phyloP scores from a whole-genome alignment of 306 rosid species.

The Gleditsia sinensis region DNA sequence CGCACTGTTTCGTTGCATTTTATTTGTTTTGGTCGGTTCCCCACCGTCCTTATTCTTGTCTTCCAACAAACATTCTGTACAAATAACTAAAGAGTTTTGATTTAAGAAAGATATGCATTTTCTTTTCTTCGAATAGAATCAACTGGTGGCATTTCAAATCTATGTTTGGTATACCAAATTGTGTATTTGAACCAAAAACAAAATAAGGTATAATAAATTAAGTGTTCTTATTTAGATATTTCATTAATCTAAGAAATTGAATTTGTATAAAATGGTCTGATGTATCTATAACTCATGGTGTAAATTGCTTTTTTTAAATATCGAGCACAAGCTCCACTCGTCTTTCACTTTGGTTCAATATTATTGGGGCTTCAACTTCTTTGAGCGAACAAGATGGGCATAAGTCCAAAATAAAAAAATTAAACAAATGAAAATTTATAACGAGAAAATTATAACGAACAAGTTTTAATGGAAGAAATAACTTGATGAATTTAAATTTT shows the following conservation, averaged over 20 bases:
- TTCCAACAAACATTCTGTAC: neutral
- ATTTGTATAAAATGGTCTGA: neutral
- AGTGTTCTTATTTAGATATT: neutral
- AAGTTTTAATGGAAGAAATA: too few species aligned
- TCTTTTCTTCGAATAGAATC: neutral
- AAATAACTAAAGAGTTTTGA: neutral
- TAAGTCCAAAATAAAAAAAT: too few species aligned
- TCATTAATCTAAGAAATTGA: neutral
- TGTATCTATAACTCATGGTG: too few species aligned
- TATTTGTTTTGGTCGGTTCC: neutral
- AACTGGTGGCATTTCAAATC: neutral
- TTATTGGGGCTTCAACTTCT: too few species aligned
- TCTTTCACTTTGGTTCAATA: too few species aligned
- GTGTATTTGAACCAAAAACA: neutral
- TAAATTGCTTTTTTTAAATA: neutral
- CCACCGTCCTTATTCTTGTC: neutral
- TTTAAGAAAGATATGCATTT: neutral
- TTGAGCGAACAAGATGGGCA: too few species aligned
- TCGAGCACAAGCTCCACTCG: too few species aligned
- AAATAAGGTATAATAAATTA: neutral
- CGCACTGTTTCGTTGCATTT: neutral
- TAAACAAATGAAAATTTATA: too few species aligned
- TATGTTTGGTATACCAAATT: neutral
- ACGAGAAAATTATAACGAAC: too few species aligned
- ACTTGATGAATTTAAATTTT: too few species aligned